A percentile compares a stretch with the other conserved stretches of the same genome.
phyloP scores from a whole-genome alignment of 805 yeast species.

The Zygoascus flipseniorum region DNA sequence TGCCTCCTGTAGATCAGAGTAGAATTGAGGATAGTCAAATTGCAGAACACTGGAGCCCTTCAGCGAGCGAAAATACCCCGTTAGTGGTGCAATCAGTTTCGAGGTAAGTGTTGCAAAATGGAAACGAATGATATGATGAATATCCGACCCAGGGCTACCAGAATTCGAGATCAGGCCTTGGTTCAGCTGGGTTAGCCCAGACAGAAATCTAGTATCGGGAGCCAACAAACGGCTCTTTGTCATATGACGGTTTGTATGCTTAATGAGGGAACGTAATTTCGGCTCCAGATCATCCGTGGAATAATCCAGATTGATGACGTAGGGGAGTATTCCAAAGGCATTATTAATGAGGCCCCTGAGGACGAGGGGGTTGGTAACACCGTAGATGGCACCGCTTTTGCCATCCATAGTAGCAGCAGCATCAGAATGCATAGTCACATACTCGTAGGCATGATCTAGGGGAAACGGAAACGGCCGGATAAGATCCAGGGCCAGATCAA shows the following conservation, averaged over 20 bases:
- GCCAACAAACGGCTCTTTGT: neutral
- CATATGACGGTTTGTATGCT: neutral
- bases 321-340: neutral
- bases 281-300: neutral
- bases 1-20: constrained; percentile 1
- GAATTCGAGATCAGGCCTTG: too few species aligned
- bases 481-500: constrained; percentile 12
- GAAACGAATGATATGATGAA: constrained; percentile 10
- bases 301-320: neutral
- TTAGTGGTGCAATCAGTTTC: constrained; percentile 14
- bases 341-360: constrained; percentile 2
- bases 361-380: constrained; percentile 21
- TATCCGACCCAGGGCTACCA: neutral
- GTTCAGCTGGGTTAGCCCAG: neutral
- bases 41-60: neutral
- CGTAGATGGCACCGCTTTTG: constrained; percentile 10
- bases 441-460: constrained; percentile 15
- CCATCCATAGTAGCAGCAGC: neutral
- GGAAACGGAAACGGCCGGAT: constrained; percentile 16
- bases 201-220: neutral
- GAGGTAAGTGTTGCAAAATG: constrained; percentile 18
- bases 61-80: constrained; percentile 8
- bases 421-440: constrained; percentile 20
- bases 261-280: neutral
- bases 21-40: constrained; percentile 10